A percentile compares a stretch with the other conserved stretches of the same genome.
phyloP scores from a whole-genome alignment of 805 yeast species.

The Hanseniaspora pseudoguilliermondii region DNA sequence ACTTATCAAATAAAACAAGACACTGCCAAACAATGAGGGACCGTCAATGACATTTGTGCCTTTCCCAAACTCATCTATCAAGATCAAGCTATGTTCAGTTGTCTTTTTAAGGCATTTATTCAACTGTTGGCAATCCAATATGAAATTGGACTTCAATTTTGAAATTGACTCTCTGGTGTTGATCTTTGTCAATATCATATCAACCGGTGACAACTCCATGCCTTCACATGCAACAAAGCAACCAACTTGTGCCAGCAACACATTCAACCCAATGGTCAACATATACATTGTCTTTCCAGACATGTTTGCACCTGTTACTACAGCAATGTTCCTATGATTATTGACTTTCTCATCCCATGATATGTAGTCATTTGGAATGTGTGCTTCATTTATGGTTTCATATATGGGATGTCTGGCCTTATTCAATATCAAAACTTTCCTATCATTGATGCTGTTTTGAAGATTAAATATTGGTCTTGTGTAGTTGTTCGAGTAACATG shows the following conservation, averaged over 20 bases:
- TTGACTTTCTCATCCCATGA: background rate
- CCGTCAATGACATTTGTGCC: slow-evolving; percentile 40
- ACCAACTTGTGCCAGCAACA: slow-evolving; percentile 41
- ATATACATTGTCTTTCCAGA: slow-evolving; percentile 44
- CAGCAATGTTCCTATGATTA: slow-evolving; percentile 17
- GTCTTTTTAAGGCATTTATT: slow-evolving; percentile 31
- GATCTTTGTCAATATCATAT: slow-evolving; percentile 36
- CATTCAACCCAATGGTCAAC: slow-evolving; percentile 37
- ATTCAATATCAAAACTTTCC: slow-evolving; percentile 23
- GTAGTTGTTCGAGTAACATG: slow-evolving; percentile 23
- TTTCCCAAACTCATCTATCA: slow-evolving; percentile 44
- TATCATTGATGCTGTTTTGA: slow-evolving; percentile 11
- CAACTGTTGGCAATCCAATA: slow-evolving; percentile 37
- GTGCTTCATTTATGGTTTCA: slow-evolving; percentile 29
- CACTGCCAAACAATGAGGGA: slow-evolving; percentile 33
- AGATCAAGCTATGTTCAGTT: slow-evolving; percentile 32
- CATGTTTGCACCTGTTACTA: slow-evolving; percentile 40
- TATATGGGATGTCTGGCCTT: slow-evolving; percentile 39
- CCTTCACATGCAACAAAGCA: slow-evolving; percentile 40
- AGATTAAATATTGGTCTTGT: slow-evolving; percentile 25
- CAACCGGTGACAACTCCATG: slow-evolving; percentile 37
- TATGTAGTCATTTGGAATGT: slow-evolving; percentile 32
- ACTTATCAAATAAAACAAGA: slow-evolving; percentile 19
- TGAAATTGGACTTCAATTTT: slow-evolving; percentile 37
- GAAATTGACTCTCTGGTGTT: slow-evolving; percentile 31